Base-by-base conservation (phyloP, 345 rosid species). In the Rhizophora apiculata region DNA sequence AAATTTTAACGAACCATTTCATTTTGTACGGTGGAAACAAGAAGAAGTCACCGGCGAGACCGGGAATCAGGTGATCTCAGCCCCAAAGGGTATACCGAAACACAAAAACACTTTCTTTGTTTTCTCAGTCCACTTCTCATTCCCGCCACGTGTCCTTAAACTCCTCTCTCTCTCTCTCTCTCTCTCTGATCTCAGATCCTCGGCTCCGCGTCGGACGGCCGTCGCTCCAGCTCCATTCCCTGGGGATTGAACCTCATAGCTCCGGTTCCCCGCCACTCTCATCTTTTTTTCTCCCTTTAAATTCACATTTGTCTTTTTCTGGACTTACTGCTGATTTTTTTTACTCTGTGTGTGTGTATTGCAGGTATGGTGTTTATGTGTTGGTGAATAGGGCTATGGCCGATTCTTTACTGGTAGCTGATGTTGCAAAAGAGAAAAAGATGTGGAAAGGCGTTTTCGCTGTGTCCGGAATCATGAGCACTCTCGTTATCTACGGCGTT, bases 401-500 rank as follows among this genome's bases (percentile, higher is more conserved):
- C 52, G 93, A 87, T 70, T 68, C 86, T 60, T 76, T 66, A 34
- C 27, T 82, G 48, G 65, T 70, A 71, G 68, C 67, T 39, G 82
- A 63, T 54, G 74, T 39, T 32, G 82, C 77, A 75, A 83, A 73
- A 69, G 87, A 82, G 76, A 79, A 72, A 79, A 88, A 81, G 77
- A 26, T 89, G 69, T 83, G 90, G 89, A 88, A 88, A 85, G 90
- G 85, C 55, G 71, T 85, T 48, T 83, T 93, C 34, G 94, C 96
- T 3, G 93, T 91, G 37, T 37, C 78, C 39, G 97, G 98, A 24
- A 24, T 24, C 24, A 24, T 24, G 24, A 77, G 75, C 67, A 89
- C 97, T 71, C 98, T 91, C 68, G 98, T 93, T 61, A 82, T 91
- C 82, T 91, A 93, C 59, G 98, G 98, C 54, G 80, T 93, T 78